phyloP scores from a whole-genome alignment of 768 basidiomycete genomes.

The Bullera alba region DNA sequence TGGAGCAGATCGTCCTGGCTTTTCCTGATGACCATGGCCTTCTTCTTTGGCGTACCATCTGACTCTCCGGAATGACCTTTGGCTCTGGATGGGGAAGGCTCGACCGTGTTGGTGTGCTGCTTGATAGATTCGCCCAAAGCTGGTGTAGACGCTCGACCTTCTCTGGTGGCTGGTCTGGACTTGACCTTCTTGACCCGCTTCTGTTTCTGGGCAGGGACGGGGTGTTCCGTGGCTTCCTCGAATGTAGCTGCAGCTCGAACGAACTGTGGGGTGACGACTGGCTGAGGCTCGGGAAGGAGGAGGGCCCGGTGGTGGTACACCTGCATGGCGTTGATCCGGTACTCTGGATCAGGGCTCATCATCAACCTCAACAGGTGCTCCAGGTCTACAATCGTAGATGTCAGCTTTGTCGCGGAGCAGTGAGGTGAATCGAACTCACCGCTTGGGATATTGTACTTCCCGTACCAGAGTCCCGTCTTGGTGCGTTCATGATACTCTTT shows the following conservation, averaged over 20 bases:
- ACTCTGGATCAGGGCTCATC: constrained; percentile 31
- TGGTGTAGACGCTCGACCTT: constrained; percentile 11
- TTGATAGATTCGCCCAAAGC: constrained; percentile 35
- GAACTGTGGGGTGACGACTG: constrained; percentile 41
- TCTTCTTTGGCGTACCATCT: constrained; percentile 10
- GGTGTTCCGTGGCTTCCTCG: constrained; percentile 15
- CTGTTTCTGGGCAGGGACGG: constrained; percentile 11
- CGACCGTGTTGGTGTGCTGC: constrained; percentile 21
- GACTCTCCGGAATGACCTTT: constrained; percentile 8
- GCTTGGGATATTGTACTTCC: constrained; percentile 64
- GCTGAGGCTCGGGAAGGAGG: constrained; percentile 13
- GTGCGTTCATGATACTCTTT: constrained; percentile 83
- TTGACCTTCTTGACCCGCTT: constrained; percentile 8
- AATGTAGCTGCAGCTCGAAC: constrained; percentile 36
- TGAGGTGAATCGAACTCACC: constrained; percentile 35
- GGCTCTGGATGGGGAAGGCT: not conserved
- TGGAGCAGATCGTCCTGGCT: not conserved
- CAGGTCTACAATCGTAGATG: constrained; percentile 16
- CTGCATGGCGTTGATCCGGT: constrained; percentile 35
- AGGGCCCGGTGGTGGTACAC: constrained; percentile 41
- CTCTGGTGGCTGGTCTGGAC: not conserved
- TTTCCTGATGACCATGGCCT: constrained; percentile 23
- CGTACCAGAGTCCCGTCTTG: constrained; percentile 72
- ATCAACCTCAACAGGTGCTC: constrained; percentile 32
- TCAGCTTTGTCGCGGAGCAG: not conserved